Percentiles rank a stretch among this genome's conserved stretches.
phyloP scores from a whole-genome alignment of 441 rosid species.

The Flueggea neowawraea region DNA sequence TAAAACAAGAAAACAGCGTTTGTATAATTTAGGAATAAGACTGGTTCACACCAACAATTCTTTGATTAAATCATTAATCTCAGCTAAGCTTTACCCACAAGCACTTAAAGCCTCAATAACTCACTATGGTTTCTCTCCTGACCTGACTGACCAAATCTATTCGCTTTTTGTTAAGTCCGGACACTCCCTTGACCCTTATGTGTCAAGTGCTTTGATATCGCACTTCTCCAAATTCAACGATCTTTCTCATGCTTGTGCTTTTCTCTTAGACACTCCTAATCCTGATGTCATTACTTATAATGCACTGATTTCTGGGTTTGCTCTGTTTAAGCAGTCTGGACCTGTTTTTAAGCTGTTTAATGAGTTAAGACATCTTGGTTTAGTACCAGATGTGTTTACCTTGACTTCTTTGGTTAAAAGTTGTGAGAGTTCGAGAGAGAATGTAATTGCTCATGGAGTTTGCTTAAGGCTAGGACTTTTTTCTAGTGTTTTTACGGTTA shows the following conservation, averaged over 20 bases:
- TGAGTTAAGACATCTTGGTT: conserved; percentile 25
- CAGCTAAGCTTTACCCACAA: conserved; percentile 14
- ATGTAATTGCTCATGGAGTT: conserved; percentile 28
- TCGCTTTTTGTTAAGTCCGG: conserved; percentile 32
- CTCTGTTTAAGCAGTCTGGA: conserved; percentile 14
- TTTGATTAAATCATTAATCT: conserved; percentile 17
- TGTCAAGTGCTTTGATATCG: conserved; percentile 17
- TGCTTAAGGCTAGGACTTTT: conserved; percentile 31
- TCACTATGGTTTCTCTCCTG: conserved; percentile 9
- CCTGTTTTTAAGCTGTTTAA: conserved; percentile 21
- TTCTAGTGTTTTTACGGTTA: conserved; percentile 24
- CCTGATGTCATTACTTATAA: conserved; percentile 33
- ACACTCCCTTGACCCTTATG: conserved; percentile 21
- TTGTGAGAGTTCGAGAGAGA: conserved; percentile 18
- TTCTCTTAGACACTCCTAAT: conserved; percentile 28
- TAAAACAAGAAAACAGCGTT: too few relatives aligned
- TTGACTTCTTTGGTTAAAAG: conserved; percentile 33
- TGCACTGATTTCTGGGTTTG: conserved; percentile 35
- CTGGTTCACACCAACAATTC: not conserved
- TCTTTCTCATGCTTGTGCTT: conserved; percentile 21
- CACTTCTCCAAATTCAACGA: conserved; percentile 24
- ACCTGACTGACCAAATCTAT: conserved; percentile 32
- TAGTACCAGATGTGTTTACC: conserved; percentile 33
- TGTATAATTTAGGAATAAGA: conserved; percentile 7
- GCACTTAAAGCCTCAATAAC: conserved; percentile 27